These are phyloP conservation scores for Penicillium verrucosum DNA, from an alignment of 2,329 filamentous ascomycete species.

Conservation along the genomic window DNA sequence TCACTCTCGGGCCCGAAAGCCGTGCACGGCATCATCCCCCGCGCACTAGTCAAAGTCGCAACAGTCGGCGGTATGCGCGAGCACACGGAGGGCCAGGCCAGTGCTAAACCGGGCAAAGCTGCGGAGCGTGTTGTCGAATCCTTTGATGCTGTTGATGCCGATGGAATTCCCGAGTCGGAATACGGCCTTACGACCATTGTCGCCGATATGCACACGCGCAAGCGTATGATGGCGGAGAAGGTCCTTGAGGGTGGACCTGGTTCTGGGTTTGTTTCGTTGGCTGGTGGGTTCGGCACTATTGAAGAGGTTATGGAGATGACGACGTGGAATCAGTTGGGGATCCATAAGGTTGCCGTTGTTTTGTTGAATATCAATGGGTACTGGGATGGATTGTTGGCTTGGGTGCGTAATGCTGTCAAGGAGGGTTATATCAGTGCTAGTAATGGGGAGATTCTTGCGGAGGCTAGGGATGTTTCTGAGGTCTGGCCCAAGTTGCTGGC, in stretches of 20 bases:
- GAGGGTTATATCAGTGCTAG: slow-evolving; percentile 71
- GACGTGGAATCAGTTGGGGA: slow-evolving; percentile 91
- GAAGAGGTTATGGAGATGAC: slow-evolving; percentile 97
- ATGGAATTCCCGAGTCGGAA: slow-evolving; percentile 37
- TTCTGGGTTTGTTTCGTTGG: slow-evolving; percentile 82
- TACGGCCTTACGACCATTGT: slow-evolving; percentile 89
- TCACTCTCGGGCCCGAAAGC: slow-evolving; percentile 72
- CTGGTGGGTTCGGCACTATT: slow-evolving; percentile 88
- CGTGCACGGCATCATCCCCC: slow-evolving; percentile 92
- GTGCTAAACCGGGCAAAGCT: slow-evolving; percentile 50
- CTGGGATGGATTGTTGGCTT: slow-evolving; percentile 80
- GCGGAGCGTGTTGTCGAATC: slow-evolving; percentile 56
- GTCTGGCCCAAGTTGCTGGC: slow-evolving; percentile 67
- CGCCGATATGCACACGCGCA: slow-evolving; percentile 92
- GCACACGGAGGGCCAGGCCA: slow-evolving; percentile 16
- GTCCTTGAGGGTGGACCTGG: slow-evolving; percentile 78
- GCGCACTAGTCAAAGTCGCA: slow-evolving; percentile 76
- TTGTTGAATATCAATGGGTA: slow-evolving; percentile 86
- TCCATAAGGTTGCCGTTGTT: slow-evolving; percentile 76
- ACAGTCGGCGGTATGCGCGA: slow-evolving; percentile 27
- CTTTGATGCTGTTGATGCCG: slow-evolving; percentile 37
- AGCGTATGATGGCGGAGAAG: slow-evolving; percentile 87
- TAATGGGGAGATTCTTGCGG: slow-evolving; percentile 74
- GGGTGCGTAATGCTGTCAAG: slow-evolving; percentile 72
- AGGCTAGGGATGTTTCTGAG: slow-evolving; percentile 68